These are phyloP conservation scores for Rhynchospora tenuis DNA, from an alignment of 176 grass and related monocot genomes.

Conservation along the genomic window DNA sequence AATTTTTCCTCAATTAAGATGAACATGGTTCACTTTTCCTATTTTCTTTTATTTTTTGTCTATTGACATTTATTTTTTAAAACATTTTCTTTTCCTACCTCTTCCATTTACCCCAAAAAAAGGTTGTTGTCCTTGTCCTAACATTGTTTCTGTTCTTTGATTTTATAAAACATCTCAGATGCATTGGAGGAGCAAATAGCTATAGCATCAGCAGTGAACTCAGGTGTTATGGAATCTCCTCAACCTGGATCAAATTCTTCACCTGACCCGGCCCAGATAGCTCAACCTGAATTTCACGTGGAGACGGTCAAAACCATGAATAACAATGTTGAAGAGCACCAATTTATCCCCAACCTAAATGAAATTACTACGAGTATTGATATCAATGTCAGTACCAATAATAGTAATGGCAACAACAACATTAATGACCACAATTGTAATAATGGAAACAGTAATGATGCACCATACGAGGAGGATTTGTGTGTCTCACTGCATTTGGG, in stretches of 20 bases:
- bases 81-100: too few relatives aligned
- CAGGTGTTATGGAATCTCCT: conserved; percentile 54
- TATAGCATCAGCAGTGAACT: conserved; percentile 47
- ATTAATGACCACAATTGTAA: conserved; percentile 20
- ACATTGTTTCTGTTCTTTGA: conserved; percentile 13
- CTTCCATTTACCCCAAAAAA: too few relatives aligned
- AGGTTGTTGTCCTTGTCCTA: not conserved
- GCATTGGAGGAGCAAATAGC: conserved; percentile 73
- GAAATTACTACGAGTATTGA: conserved; percentile 40
- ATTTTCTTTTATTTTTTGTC: conserved; percentile 16
- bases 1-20: not conserved
- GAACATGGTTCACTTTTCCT: not conserved
- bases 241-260: conserved; percentile 39
- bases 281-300: conserved; percentile 36
- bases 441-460: conserved; percentile 35
- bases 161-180: conserved; percentile 34
- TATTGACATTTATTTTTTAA: not conserved
- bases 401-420: conserved; percentile 15
- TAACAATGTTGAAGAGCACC: conserved; percentile 68
- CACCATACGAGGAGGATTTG: conserved; percentile 48
- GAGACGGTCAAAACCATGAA: conserved; percentile 38
- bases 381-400: conserved; percentile 16
- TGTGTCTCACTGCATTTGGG: conserved; percentile 59
- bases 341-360: conserved; percentile 72
- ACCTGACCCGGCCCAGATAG: conserved; percentile 23